A percentile compares a stretch with the other conserved stretches of the same genome.
phyloP scores from a whole-genome alignment of 345 rosid genomes.

The Erysimum cheiranthoides region DNA sequence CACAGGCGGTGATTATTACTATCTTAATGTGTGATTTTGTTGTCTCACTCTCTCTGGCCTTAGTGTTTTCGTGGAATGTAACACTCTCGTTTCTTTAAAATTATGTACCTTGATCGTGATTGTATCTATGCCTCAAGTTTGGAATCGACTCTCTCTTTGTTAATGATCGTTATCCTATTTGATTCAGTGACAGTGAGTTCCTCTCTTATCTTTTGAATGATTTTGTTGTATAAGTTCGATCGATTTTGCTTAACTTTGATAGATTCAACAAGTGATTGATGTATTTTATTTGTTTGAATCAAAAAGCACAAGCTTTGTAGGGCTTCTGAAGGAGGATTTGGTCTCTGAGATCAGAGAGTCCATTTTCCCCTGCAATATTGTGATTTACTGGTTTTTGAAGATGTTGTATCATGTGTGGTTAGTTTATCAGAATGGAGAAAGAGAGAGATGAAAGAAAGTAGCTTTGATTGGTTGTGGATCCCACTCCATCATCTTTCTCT shows the following conservation, averaged over 20 bases:
- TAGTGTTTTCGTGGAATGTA: constrained; percentile 20
- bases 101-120: constrained; percentile 21
- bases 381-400: no score
- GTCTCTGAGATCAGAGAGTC: background rate
- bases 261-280: constrained; percentile 14
- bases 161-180: background rate
- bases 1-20: constrained; percentile 34
- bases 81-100: constrained; percentile 4
- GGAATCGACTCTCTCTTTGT: constrained; percentile 19
- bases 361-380: no score
- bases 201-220: background rate
- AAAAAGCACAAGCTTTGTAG: constrained; percentile 5
- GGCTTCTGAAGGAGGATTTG: constrained; percentile 19
- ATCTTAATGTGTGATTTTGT: constrained; percentile 14
- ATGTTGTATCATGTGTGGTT: no score
- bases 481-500: constrained; percentile 5
- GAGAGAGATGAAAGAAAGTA: constrained; percentile 2
- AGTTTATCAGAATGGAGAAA: constrained; percentile 9
- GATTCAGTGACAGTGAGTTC: constrained; percentile 9
- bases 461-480: constrained; percentile 26
- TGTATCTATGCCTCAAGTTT: constrained; percentile 40
- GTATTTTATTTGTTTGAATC: constrained; percentile 6
- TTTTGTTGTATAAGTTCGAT: constrained; percentile 8
- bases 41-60: constrained; percentile 8
- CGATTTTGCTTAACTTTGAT: constrained; percentile 7